Conservation (phyloP, 306 rosid genomes). For the Cicer chorassanicum region DNA sequence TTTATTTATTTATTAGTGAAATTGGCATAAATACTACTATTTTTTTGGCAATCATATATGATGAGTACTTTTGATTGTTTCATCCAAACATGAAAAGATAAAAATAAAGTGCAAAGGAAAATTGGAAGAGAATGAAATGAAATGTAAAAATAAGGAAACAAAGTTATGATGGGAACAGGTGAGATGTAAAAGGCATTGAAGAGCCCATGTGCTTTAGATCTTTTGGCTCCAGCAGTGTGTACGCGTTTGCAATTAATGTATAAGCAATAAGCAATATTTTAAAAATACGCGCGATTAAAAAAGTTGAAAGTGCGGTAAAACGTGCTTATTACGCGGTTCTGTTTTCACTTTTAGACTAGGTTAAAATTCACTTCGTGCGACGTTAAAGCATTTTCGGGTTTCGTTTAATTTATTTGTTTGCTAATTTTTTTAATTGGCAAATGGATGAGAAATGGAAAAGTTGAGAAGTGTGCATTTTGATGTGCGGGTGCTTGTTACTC, state of each 20-base stretch:
- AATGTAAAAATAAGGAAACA: not conserved
- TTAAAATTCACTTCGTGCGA: constrained; percentile 33
- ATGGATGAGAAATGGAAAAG: constrained; percentile 31
- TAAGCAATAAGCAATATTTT: constrained; percentile 10
- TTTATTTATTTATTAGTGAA: not conserved
- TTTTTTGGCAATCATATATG: not conserved
- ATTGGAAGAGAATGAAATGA: not conserved
- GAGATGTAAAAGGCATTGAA: constrained; percentile 59
- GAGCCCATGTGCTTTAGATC: constrained; percentile 58
- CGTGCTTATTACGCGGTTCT: constrained; percentile 49
- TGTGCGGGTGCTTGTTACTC: constrained; percentile 22
- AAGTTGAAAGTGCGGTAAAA: constrained; percentile 39
- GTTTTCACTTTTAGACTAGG: constrained; percentile 33
- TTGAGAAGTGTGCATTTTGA: constrained; percentile 31
- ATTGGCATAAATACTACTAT: not conserved
- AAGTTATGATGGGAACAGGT: constrained; percentile 20
- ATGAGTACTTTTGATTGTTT: not conserved
- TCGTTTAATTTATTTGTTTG: constrained; percentile 23
- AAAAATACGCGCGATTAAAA: constrained; percentile 40
- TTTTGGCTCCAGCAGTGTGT: constrained; percentile 38
- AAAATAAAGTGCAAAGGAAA: not conserved
- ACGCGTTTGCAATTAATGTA: constrained; percentile 48
- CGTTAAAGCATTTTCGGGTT: constrained; percentile 26
- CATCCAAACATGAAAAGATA: constrained; percentile 14
- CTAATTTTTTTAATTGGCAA: not conserved